These are phyloP conservation scores for Botrytis squamosa DNA, from an alignment of 2,329 filamentous ascomycete genomes.

Conservation along the genomic window DNA sequence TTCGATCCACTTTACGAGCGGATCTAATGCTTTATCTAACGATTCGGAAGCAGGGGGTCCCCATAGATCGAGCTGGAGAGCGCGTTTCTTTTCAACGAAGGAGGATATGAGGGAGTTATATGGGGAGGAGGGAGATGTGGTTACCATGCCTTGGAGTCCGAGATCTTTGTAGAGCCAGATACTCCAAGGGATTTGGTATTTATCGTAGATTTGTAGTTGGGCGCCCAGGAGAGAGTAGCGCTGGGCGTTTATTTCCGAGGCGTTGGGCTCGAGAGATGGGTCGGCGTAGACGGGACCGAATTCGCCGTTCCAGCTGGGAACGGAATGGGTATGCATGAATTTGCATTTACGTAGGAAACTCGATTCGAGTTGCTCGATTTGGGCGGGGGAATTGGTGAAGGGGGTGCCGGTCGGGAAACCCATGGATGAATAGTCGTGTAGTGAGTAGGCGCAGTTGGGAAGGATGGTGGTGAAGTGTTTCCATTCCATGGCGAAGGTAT, in stretches of 20 bases:
- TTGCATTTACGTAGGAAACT: slow-evolving; percentile 46
- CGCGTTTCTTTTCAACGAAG: slow-evolving; percentile 56
- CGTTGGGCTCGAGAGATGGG: slow-evolving; percentile 36
- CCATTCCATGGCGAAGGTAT: slow-evolving; percentile 55
- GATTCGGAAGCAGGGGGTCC: slow-evolving; percentile 43
- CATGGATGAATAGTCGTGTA: slow-evolving; percentile 54
- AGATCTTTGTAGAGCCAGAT: slow-evolving; percentile 62
- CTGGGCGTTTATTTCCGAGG: slow-evolving; percentile 44
- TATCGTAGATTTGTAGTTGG: slow-evolving; percentile 52
- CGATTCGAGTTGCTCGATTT: slow-evolving; percentile 44
- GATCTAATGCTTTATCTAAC: slow-evolving; percentile 33
- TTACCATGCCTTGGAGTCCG: slow-evolving; percentile 55
- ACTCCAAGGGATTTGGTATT: slow-evolving; percentile 53
- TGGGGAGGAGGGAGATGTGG: slow-evolving; percentile 42
- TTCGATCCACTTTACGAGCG: slow-evolving; percentile 38
- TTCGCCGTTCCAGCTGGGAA: slow-evolving; percentile 52
- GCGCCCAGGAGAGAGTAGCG: slow-evolving; percentile 48
- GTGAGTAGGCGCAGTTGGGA: slow-evolving; percentile 51
- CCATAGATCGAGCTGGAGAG: slow-evolving; percentile 56
- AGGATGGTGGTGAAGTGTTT: slow-evolving; percentile 44
- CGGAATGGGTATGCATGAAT: slow-evolving; percentile 45
- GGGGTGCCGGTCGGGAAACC: slow-evolving; percentile 48
- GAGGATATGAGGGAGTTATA: slow-evolving; percentile 52
- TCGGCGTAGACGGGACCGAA: slow-evolving; percentile 48
- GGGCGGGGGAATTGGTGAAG: slow-evolving; percentile 45